Conservation (phyloP, 305 asterid species). For the Fraxinus xanthoxyloides region DNA sequence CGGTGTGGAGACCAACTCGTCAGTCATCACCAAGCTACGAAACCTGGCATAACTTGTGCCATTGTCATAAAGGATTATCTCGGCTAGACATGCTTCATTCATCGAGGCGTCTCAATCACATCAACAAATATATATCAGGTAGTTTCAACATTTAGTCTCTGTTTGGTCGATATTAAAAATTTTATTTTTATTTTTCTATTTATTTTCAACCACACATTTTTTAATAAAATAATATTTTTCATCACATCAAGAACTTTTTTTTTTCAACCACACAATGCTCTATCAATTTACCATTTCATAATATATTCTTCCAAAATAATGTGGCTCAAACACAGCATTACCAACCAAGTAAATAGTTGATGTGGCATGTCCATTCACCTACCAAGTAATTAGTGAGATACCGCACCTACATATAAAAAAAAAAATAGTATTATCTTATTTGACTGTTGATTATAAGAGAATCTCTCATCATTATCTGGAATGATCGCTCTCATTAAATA, state of each 20-base stretch:
- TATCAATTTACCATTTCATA: too few relatives aligned
- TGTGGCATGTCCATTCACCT: background rate
- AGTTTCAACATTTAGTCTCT: background rate
- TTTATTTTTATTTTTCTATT: too few relatives aligned
- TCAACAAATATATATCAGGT: background rate
- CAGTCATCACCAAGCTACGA: background rate
- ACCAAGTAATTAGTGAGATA: background rate
- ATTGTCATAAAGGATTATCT: background rate
- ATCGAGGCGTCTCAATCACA: background rate
- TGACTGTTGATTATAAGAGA: background rate
- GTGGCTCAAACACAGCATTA: too few relatives aligned
- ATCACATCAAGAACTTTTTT: too few relatives aligned
- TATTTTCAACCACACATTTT: too few relatives aligned
- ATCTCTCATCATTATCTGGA: background rate
- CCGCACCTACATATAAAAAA: too few relatives aligned
- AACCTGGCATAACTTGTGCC: background rate
- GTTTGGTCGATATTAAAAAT: too few relatives aligned
- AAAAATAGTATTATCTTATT: background rate
- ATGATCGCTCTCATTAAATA: background rate
- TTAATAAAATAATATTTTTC: too few relatives aligned
- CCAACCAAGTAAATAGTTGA: too few relatives aligned
- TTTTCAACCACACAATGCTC: too few relatives aligned
- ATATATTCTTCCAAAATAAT: too few relatives aligned
- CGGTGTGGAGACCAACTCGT: background rate
- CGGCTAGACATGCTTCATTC: background rate